Conservation (phyloP, 2,329 filamentous ascomycete species). For the Neonectria punicea region DNA sequence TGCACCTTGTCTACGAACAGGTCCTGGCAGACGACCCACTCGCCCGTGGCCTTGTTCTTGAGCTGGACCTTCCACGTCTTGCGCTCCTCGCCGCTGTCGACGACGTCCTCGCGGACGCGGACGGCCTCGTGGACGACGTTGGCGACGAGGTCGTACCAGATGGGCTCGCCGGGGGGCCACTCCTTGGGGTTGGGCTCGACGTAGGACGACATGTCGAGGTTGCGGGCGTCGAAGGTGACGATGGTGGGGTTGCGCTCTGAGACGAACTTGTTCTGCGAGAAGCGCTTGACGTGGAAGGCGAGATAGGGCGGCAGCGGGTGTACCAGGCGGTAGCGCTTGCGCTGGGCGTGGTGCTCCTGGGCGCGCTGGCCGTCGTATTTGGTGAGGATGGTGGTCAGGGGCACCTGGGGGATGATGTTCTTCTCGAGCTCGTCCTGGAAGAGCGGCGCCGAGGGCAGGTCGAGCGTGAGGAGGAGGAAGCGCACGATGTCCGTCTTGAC, state of each 20-base stretch:
- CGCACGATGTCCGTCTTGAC: constrained; percentile 81
- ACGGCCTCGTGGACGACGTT: constrained; percentile 93
- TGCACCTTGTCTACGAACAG: constrained; percentile 91
- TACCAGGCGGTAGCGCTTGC: constrained; percentile 87
- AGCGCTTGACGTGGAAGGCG: constrained; percentile 95
- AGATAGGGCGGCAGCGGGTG: constrained; percentile 93
- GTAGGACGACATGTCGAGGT: constrained; percentile 88
- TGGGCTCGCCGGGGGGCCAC: constrained; percentile 80
- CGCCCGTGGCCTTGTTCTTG: constrained; percentile 79
- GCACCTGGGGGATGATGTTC: constrained; percentile 95
- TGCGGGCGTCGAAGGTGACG: constrained; percentile 88
- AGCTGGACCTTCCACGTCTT: constrained; percentile 97
- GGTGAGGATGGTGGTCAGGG: constrained; percentile 81
- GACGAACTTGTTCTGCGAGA: constrained; percentile 96
- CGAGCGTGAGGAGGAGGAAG: constrained; percentile 92
- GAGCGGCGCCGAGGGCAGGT: constrained; percentile 89
- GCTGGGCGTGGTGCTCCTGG: constrained; percentile 88
- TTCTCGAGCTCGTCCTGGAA: constrained; percentile 95
- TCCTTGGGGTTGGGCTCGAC: constrained; percentile 85
- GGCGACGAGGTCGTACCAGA: constrained; percentile 94
- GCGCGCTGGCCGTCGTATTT: constrained; percentile 93
- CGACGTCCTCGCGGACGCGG: constrained; percentile 81
- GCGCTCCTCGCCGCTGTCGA: constrained; percentile 85
- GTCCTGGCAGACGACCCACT: constrained; percentile 96
- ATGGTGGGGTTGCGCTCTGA: constrained; percentile 97